Base-by-base conservation (phyloP, 192 early-diverging fungal genomes). In the Coemansia sp. region DNA sequence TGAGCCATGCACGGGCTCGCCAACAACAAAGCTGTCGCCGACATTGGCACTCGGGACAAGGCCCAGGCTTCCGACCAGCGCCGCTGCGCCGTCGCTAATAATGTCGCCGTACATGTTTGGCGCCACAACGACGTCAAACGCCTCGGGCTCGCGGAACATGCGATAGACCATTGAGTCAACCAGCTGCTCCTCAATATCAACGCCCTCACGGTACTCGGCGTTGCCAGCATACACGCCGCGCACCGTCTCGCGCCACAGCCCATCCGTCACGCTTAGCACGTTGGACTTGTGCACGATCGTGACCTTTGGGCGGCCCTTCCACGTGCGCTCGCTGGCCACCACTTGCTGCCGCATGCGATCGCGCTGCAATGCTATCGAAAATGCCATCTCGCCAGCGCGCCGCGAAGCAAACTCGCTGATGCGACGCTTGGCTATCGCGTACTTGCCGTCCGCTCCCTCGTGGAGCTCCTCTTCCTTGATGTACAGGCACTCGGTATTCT, bases 141-240 rank as follows among this genome's bases (percentile, higher is more conserved):
- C 87, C 39, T 98, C 87, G 47, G 97, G 96, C 73, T 97, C 97
- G 64, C 96, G 92, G 90, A 97, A 99, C 88, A 99, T 88, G 67
- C 97, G 94, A 77, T 98, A 82, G 68, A 99, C 97, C 97, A 99
- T 99, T 22, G 97, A 99, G 66, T 99, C 97, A 3, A 99, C 96
- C 71, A 99, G 86, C 82, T 99, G 97, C 83, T 99, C 97, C 65
- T 99, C 94, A 75, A 95, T 84, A 40, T 93, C 86, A 0, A 96
- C 88, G 38, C 73, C 69, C 38, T 74, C 67, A 53, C 75, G 85
- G 60, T 86, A 87, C 45, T 79, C 80, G 12, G 85, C 70, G 46
- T 89, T 91, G 58, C 84, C 75, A 39, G 88, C 86, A 64, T 93
- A 86, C 67, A 92, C 89, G 43, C 66, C 71, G 59, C 91, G 88